Percentiles rank a stretch among this genome's conserved stretches.
Conservation (phyloP, 495 filamentous ascomycete genomes). For the Hypoxylon cercidicola region DNA sequence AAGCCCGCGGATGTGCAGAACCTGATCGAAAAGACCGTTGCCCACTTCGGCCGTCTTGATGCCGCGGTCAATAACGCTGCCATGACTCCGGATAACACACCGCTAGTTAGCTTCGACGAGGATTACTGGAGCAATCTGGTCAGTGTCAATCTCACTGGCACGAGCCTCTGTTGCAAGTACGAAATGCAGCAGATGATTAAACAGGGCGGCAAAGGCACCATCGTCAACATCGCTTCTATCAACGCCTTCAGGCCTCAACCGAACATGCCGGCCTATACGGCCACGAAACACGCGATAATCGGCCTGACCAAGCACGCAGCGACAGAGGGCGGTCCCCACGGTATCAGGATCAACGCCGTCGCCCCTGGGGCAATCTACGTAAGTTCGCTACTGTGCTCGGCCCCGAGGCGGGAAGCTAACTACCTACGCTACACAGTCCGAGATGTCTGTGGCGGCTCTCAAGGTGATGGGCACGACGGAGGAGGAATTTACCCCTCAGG, state of each 20-base stretch:
- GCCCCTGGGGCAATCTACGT: constrained; percentile 65
- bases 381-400: constrained; percentile 12
- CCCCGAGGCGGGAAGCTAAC: constrained; percentile 26
- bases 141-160: constrained; percentile 58
- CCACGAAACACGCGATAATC: constrained; percentile 72
- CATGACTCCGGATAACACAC: constrained; percentile 68
- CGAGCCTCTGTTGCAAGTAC: constrained; percentile 59
- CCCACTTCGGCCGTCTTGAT: constrained; percentile 65
- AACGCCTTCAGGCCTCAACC: constrained; percentile 70
- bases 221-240: constrained; percentile 77
- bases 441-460: constrained; percentile 42
- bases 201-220: constrained; percentile 67
- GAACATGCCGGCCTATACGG: constrained; percentile 73
- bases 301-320: constrained; percentile 77
- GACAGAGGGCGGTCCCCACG: constrained; percentile 73
- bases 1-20: constrained; percentile 40
- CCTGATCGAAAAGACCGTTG: constrained; percentile 57
- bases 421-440: constrained; percentile 47
- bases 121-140: constrained; percentile 56
- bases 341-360: constrained; percentile 77
- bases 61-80: constrained; percentile 77
- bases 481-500: constrained; percentile 38
- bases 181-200: constrained; percentile 61
- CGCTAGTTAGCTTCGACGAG: constrained; percentile 51
- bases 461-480: constrained; percentile 41